Evolutionary conservation across 768 basidiomycete genomes (phyloP).

Genomic region (Lactifluus rugatus): DNA sequence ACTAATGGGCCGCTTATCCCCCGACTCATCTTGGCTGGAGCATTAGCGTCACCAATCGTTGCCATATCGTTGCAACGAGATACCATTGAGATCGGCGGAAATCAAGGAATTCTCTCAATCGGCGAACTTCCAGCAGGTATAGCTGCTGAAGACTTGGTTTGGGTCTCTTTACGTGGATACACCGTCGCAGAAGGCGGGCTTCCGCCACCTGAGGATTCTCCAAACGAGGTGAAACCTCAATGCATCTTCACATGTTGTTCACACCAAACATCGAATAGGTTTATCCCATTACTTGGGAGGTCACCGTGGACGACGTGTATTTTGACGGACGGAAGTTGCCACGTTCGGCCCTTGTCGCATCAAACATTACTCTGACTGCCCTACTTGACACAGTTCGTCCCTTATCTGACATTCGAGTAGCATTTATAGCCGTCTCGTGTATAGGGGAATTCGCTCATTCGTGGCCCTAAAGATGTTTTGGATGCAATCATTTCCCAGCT

Average conservation of each 20-base stretch:
- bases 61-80: slow-evolving; percentile 60
- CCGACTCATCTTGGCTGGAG: slow-evolving; percentile 25
- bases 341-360: slow-evolving; percentile 40
- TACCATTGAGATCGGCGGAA: slow-evolving; percentile 56
- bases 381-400: slow-evolving; percentile 58
- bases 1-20: slow-evolving; percentile 29
- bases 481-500: slow-evolving; percentile 35
- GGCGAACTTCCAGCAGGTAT: slow-evolving; percentile 53
- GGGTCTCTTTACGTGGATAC: slow-evolving; percentile 57
- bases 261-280: slow-evolving; percentile 17
- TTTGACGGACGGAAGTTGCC: slow-evolving; percentile 57
- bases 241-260: background rate
- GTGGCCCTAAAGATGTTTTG: slow-evolving; percentile 62
- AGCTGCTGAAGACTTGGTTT: slow-evolving; percentile 42
- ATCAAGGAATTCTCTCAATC: slow-evolving; percentile 53
- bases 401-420: background rate
- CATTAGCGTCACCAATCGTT: slow-evolving; percentile 35
- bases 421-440: background rate
- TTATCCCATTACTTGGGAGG: slow-evolving; percentile 46
- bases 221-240: slow-evolving; percentile 43
- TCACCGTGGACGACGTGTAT: slow-evolving; percentile 60
- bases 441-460: slow-evolving; percentile 69
- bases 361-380: slow-evolving; percentile 47
- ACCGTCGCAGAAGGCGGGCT: slow-evolving; percentile 42
- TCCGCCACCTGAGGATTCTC: slow-evolving; percentile 43